Evolutionary conservation across 495 filamentous ascomycete species (phyloP), one percentile per base, ranked within the genome.

Genomic region (Trypethelium eluteriae): DNA sequence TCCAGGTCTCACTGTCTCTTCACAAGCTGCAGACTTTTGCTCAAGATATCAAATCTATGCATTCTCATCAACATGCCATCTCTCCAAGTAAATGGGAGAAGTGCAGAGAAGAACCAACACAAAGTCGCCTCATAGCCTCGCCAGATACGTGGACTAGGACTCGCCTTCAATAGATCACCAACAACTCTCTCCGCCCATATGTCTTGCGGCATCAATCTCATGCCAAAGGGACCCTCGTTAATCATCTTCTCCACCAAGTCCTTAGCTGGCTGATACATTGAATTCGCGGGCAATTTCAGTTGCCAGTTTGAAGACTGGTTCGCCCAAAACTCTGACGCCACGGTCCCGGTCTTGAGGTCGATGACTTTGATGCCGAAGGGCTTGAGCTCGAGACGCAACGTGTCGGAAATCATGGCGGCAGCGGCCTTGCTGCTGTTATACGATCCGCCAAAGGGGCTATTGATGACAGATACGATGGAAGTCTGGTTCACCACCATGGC

Each of bases 351-450:
- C 36, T 56, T 65, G n/a, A 78, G 64, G 38, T 74, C 70, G 7
- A 78, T 65, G 6, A 77, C 75, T 34, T 61, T 66, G 66, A 79
- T 69, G 34, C 73, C 71, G 50, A 77, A 74, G 4, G 74, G 70
- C 49, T 59, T 62, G 2, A 79, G 73, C 64, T 79, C 76, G 0
- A 78, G 36, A 2, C 76, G 72, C 59, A 72, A 35, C 2, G 66
- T 65, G 44, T 78, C 75, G 2, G 73, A 68, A 2, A 78, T 49
- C 35, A 59, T 70, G 1, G 69, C 49, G 12, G 72, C 49, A 16
- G 76, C 75, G 11, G 76, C 75, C 59, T 79, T 78, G 36, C 72
- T 76, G 35, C 73, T 68, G 62, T 70, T 72, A 66, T 78, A 79
- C 18, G 14, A 32, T 47, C 39, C 39, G 61, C 66, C 56, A n/a